Percentiles rank a stretch among this genome's conserved stretches.
Conservation (phyloP, 345 rosid genomes). For the Gossypioides kirkii region DNA sequence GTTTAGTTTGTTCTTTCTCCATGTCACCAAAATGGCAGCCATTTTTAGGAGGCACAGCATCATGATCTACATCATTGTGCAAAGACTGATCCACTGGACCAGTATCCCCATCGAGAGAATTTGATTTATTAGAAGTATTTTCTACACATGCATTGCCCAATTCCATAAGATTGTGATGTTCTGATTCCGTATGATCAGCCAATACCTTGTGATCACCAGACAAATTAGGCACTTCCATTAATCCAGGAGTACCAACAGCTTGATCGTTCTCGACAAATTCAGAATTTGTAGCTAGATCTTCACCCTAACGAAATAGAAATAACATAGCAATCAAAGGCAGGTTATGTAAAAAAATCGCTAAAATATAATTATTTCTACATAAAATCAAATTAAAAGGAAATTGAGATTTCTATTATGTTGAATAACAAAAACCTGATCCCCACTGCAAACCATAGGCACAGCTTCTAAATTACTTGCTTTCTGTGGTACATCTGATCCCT, state of each 20-base stretch:
- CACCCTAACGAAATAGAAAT: conserved; percentile 40
- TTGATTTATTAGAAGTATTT: conserved; percentile 29
- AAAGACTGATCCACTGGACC: conserved; percentile 25
- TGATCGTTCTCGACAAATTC: conserved; percentile 63
- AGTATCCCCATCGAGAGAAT: conserved; percentile 24
- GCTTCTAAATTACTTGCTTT: conserved; percentile 35
- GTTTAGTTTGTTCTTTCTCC: conserved; percentile 24
- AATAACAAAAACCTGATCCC: conserved; percentile 48
- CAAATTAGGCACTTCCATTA: conserved; percentile 64
- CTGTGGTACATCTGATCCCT: conserved; percentile 32
- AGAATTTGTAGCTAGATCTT: conserved; percentile 35
- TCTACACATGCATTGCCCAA: conserved; percentile 29
- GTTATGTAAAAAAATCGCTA: neutral
- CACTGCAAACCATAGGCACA: conserved; percentile 33
- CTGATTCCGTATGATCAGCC: conserved; percentile 65
- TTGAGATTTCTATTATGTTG: neutral
- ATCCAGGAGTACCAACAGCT: conserved; percentile 86
- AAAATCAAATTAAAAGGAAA: conserved; percentile 12
- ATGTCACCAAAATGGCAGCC: conserved; percentile 22
- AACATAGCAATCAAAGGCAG: neutral
- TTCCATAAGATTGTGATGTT: conserved; percentile 38
- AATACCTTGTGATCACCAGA: conserved; percentile 58
- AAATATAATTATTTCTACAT: neutral
- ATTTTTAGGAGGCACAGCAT: conserved; percentile 29
- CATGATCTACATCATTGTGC: conserved; percentile 28